A percentile compares a stretch with the other conserved stretches of the same genome.
These are phyloP conservation scores for Piper longum DNA, from an alignment of 164 flowering plant species.

Conservation along the genomic window DNA sequence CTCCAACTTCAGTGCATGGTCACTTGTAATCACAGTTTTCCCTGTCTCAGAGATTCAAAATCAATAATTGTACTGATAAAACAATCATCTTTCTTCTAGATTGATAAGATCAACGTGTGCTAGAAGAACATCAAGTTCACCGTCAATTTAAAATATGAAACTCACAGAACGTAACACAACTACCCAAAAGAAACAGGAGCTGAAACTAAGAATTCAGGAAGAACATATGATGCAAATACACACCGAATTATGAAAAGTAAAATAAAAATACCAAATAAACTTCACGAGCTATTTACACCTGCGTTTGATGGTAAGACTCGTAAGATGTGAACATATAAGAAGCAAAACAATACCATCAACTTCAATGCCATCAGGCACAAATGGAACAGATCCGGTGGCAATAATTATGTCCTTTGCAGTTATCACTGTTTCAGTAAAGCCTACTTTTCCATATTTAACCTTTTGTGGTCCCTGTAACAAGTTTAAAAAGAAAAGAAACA, in stretches of 20 bases:
- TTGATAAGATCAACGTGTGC: too few relatives aligned
- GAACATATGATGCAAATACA: too few relatives aligned
- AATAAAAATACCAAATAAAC: constrained; percentile 3
- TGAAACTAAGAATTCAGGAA: too few relatives aligned
- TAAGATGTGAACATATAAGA: not conserved
- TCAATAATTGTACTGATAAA: not conserved
- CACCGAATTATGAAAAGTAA: too few relatives aligned
- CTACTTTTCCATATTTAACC: constrained; percentile 76
- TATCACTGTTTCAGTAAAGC: constrained; percentile 41
- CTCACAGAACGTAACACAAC: too few relatives aligned
- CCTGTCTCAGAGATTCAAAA: constrained; percentile 38
- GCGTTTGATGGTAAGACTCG: not conserved
- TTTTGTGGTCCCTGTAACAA: constrained; percentile 82
- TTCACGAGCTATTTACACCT: not conserved
- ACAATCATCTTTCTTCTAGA: not conserved
- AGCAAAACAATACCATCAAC: constrained; percentile 59
- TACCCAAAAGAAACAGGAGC: too few relatives aligned
- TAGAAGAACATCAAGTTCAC: too few relatives aligned
- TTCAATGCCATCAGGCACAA: constrained; percentile 97
- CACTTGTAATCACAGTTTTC: constrained; percentile 96
- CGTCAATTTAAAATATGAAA: too few relatives aligned
- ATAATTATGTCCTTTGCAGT: constrained; percentile 89
- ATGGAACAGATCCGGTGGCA: constrained; percentile 97
- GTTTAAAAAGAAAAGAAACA: constrained; percentile 6
- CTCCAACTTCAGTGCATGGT: constrained; percentile 96